Conservation (phyloP, 306 rosid genomes). For the Luffa aegyptiaca region DNA sequence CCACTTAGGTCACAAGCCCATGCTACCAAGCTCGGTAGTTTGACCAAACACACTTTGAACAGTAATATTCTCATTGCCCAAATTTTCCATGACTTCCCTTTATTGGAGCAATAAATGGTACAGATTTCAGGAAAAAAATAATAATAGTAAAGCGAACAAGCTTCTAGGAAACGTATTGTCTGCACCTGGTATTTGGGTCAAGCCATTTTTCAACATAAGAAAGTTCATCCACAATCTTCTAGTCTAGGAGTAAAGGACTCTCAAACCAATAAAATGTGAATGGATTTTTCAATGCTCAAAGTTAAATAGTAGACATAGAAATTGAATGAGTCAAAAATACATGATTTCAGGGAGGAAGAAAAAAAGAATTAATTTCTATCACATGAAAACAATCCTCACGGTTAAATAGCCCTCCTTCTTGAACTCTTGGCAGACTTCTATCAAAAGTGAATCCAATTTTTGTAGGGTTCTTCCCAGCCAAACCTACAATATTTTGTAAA, state of each 20-base stretch:
- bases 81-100: background rate
- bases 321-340: slow-evolving; percentile 13
- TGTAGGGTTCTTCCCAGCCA: slow-evolving; percentile 95
- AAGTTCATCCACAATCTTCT: background rate
- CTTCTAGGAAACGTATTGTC: background rate
- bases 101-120: background rate
- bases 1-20: background rate
- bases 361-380: background rate
- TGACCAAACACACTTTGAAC: background rate
- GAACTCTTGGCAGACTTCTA: slow-evolving; percentile 93
- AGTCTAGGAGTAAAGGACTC: background rate
- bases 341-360: background rate
- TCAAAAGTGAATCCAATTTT: slow-evolving; percentile 85
- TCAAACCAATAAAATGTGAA: background rate
- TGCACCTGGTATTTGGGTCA: background rate
- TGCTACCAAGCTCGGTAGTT: background rate
- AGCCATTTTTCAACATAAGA: background rate
- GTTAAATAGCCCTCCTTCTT: slow-evolving; percentile 73
- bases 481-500: slow-evolving; percentile 32
- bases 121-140: background rate
- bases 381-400: slow-evolving; percentile 42
- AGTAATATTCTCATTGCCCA: background rate
- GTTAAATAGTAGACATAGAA: background rate
- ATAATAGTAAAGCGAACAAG: background rate
- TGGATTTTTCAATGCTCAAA: background rate